Percentiles rank a stretch among this genome's conserved stretches.
These are phyloP conservation scores for Aquilaria agallochum DNA, from an alignment of 441 rosid genomes.

Conservation along the genomic window DNA sequence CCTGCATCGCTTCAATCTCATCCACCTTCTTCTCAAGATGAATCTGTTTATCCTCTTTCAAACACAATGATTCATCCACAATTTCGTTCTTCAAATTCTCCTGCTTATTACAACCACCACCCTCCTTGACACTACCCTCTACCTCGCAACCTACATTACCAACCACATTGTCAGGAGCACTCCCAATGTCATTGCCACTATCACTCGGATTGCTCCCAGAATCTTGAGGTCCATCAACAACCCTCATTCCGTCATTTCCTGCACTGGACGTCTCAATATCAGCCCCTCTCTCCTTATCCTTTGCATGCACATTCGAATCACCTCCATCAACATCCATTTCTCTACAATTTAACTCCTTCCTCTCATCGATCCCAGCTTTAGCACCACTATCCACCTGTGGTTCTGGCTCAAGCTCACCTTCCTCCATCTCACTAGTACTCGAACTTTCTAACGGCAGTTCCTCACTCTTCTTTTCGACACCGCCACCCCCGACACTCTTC, in stretches of 20 bases:
- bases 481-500: slow-evolving; percentile 44
- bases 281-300: slow-evolving; percentile 21
- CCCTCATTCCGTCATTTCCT: slow-evolving; percentile 27
- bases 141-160: slow-evolving; percentile 27
- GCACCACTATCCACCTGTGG: slow-evolving; percentile 15
- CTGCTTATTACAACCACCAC: slow-evolving; percentile 14
- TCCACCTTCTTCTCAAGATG: slow-evolving; percentile 40
- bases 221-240: slow-evolving; percentile 27
- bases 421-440: slow-evolving; percentile 95
- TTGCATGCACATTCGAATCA: slow-evolving; percentile 18
- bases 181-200: slow-evolving; percentile 25
- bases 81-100: slow-evolving; percentile 21
- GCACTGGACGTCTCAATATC: slow-evolving; percentile 20
- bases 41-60: slow-evolving; percentile 31
- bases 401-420: slow-evolving; percentile 96
- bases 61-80: slow-evolving; percentile 22
- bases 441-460: slow-evolving; percentile 45
- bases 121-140: slow-evolving; percentile 25
- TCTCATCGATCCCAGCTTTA: slow-evolving; percentile 13
- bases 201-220: slow-evolving; percentile 24
- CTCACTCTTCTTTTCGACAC: slow-evolving; percentile 29
- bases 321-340: slow-evolving; percentile 28
- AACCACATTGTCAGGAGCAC: slow-evolving; percentile 30
- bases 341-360: slow-evolving; percentile 20
- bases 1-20: slow-evolving; percentile 34